Conservation (phyloP, 2,329 filamentous ascomycete species). For the Penicillium sp. region DNA sequence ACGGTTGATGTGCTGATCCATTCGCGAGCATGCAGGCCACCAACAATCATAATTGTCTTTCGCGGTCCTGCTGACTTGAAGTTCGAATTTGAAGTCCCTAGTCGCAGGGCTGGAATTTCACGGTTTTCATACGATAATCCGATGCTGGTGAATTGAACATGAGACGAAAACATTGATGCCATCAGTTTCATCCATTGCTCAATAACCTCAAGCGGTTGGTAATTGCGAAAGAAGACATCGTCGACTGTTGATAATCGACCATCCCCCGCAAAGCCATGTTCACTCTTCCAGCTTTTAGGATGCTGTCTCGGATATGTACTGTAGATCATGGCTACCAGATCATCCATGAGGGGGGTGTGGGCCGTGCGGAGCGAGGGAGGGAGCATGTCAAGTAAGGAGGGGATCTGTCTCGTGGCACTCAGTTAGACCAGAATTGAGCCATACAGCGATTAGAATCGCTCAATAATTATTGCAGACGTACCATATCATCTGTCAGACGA, state of each 20-base stretch:
- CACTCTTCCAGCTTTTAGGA: slow-evolving; percentile 30
- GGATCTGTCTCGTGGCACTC: slow-evolving; percentile 47
- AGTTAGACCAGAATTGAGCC: not conserved
- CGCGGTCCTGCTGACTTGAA: slow-evolving; percentile 51
- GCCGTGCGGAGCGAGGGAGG: slow-evolving; percentile 71
- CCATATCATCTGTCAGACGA: slow-evolving; percentile 71
- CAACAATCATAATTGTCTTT: slow-evolving; percentile 78
- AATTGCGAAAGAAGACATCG: slow-evolving; percentile 88
- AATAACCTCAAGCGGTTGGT: slow-evolving; percentile 83
- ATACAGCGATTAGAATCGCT: not conserved
- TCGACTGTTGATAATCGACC: slow-evolving; percentile 34
- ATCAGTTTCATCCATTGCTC: slow-evolving; percentile 90
- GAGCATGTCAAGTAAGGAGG: slow-evolving; percentile 75
- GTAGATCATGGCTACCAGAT: slow-evolving; percentile 75
- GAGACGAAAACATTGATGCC: slow-evolving; percentile 83
- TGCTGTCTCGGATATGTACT: slow-evolving; percentile 66
- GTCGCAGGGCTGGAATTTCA: slow-evolving; percentile 77
- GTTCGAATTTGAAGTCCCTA: slow-evolving; percentile 63
- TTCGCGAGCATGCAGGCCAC: slow-evolving; percentile 89
- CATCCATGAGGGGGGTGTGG: slow-evolving; percentile 74
- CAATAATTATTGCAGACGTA: slow-evolving; percentile 39
- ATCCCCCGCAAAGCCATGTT: slow-evolving; percentile 31
- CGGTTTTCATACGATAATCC: slow-evolving; percentile 88
- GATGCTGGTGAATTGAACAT: slow-evolving; percentile 71
- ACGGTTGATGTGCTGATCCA: slow-evolving; percentile 95